These are phyloP conservation scores for Phytophthora podocarpi DNA, from an alignment of 352 stramenopile species.

Conservation along the genomic window DNA sequence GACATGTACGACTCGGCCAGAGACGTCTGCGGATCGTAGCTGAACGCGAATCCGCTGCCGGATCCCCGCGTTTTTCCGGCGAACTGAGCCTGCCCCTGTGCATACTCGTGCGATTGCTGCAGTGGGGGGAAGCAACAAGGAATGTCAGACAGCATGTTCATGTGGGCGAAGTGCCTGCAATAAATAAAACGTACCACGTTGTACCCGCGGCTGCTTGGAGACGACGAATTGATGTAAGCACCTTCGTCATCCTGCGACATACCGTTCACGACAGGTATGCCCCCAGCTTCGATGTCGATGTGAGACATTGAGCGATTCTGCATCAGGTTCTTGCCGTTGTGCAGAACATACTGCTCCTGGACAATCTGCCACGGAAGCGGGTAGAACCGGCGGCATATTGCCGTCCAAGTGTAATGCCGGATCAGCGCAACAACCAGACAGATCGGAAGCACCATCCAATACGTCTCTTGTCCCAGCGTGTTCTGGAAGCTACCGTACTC, in stretches of 20 bases:
- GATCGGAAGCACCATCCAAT: constrained; percentile 77
- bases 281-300: constrained; percentile 63
- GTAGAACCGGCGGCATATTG: constrained; percentile 78
- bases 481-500: constrained; percentile 83
- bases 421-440: constrained; percentile 60
- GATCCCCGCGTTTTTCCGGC: constrained; percentile 60
- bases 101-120: constrained; percentile 27
- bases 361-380: constrained; percentile 82
- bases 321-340: constrained; percentile 38
- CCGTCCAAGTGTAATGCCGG: constrained; percentile 74
- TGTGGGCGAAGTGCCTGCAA: background rate
- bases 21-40: constrained; percentile 80
- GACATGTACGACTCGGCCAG: constrained; percentile 83
- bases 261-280: constrained; percentile 49
- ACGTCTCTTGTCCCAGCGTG: constrained; percentile 60
- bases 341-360: constrained; percentile 73
- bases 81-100: constrained; percentile 15
- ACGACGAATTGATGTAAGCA: constrained; percentile 54
- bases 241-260: constrained; percentile 38
- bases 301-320: constrained; percentile 25
- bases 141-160: constrained; percentile 20
- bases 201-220: constrained; percentile 30
- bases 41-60: constrained; percentile 83
- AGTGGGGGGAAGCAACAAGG: constrained; percentile 1
- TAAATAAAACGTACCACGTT: constrained; percentile 28